Base-by-base conservation (phyloP, 495 filamentous ascomycete species). In the Daldinia bambusicola region DNA sequence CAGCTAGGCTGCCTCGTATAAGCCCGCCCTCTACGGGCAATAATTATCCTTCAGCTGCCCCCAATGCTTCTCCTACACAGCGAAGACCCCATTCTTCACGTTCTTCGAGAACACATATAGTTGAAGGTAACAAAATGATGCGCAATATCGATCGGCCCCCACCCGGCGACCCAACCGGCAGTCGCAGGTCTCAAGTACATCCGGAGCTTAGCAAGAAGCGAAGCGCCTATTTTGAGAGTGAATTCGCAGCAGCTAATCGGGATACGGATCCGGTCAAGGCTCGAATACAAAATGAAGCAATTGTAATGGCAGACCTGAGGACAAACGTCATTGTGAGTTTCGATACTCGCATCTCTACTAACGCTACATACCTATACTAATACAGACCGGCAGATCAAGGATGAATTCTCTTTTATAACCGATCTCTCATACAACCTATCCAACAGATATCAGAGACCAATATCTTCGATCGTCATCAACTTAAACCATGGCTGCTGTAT, bases 301-400 rank as follows among this genome's bases (percentile, higher is more conserved):
- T 91, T 58, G 86, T 97, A 60, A 84, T 92, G 61, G 92, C 90
- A 38, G 93, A 97, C 76, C 78, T 98, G 34, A 90, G 88, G 74
- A 93, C 92, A n/a, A 97, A 95, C 22, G 66, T 78, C 22, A 76
- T 74, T 18, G 72, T 74, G 48, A 58, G 67, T 48, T 45, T 51
- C 7, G 50, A 2, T 34, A 20, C 40, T 18, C 32, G 22, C 14
- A 22, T 14, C 18, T 9, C 34, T 22, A 12, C 1, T 53, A n/a
- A 36, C 30, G 18, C 30, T 6, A 14, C 34, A 13, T 60, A 10
- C 58, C 67, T 26, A 13, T 60, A 10, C 58, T 72, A 9, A 72
- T 41, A 22, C 41, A 18, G 41, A 26, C 36, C 37, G 10, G 0
- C 64, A 92, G 90, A 84, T 92, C 65, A 82, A 84, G 56, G 87